phyloP scores from a whole-genome alignment of 148 eudicot species.

The Suaeda aralocaspica region DNA sequence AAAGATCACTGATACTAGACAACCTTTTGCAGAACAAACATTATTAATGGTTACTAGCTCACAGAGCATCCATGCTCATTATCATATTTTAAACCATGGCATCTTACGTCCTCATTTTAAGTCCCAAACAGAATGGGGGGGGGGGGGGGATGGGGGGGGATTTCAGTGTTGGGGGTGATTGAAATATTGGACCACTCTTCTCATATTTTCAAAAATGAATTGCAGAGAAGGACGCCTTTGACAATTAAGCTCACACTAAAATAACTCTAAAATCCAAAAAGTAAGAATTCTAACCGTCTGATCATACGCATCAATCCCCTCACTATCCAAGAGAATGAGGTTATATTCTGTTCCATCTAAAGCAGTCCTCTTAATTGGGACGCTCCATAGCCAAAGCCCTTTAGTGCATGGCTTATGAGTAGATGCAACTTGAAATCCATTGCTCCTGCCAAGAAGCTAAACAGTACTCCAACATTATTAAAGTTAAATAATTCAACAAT shows the following conservation, averaged over 20 bases:
- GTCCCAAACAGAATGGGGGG: neutral
- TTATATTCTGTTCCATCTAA: slow-evolving; percentile 96
- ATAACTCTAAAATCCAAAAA: neutral
- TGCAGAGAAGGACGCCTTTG: neutral
- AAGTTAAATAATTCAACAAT: neutral
- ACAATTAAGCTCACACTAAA: slow-evolving; percentile 2
- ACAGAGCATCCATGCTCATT: neutral
- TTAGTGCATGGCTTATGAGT: slow-evolving; percentile 95
- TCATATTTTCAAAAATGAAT: neutral
- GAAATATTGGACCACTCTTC: neutral
- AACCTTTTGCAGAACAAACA: neutral
- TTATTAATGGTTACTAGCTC: neutral
- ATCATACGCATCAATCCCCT: slow-evolving; percentile 98
- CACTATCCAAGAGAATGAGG: slow-evolving; percentile 85
- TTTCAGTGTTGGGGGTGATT: too few relatives aligned
- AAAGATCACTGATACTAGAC: neutral
- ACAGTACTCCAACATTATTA: slow-evolving; percentile 2
- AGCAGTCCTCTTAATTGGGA: slow-evolving; percentile 80
- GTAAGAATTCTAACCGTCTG: slow-evolving; percentile 65
- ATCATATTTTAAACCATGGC: neutral
- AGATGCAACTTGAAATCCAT: slow-evolving; percentile 93
- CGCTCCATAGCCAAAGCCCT: slow-evolving; percentile 99
- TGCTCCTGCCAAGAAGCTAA: slow-evolving; percentile 92
- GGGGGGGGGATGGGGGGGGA: neutral
- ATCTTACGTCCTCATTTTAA: too few relatives aligned